These are phyloP conservation scores for Populus tomentosa DNA, from an alignment of 441 rosid genomes.

Conservation along the genomic window DNA sequence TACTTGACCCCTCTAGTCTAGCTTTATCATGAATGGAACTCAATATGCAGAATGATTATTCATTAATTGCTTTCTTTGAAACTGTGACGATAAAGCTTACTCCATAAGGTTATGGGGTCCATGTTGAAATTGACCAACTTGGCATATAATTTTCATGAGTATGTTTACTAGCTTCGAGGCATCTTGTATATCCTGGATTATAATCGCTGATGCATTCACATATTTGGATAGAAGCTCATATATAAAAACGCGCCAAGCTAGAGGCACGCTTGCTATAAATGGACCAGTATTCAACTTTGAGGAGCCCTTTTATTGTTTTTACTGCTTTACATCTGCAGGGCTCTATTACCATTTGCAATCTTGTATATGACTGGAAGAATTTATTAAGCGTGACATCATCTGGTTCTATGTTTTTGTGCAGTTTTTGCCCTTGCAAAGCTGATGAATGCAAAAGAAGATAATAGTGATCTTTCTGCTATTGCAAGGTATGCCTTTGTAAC, in stretches of 20 bases:
- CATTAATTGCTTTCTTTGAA: background rate
- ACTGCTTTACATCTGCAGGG: background rate
- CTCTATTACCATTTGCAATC: background rate
- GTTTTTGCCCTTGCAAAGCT: conserved; percentile 87
- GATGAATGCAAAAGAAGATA: conserved; percentile 84
- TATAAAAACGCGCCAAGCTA: background rate
- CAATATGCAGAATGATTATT: background rate
- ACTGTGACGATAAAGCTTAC: background rate
- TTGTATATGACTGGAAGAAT: background rate
- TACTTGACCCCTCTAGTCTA: background rate
- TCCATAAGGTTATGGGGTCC: background rate
- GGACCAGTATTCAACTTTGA: background rate
- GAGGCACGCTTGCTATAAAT: background rate
- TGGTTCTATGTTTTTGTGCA: conserved; percentile 28
- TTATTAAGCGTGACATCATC: background rate
- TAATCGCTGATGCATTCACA: background rate
- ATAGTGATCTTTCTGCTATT: conserved; percentile 87
- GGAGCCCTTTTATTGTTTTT: background rate
- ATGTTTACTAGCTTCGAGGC: background rate
- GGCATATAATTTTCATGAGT: background rate
- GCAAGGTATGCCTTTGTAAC: conserved; percentile 53
- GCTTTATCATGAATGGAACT: background rate
- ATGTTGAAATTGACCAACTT: background rate
- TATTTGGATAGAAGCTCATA: background rate
- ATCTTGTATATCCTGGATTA: background rate